Percentiles rank a stretch among this genome's conserved stretches.
phyloP scores from a whole-genome alignment of 1,284 basidiomycete species.

The Sphaerobolus stellatus region DNA sequence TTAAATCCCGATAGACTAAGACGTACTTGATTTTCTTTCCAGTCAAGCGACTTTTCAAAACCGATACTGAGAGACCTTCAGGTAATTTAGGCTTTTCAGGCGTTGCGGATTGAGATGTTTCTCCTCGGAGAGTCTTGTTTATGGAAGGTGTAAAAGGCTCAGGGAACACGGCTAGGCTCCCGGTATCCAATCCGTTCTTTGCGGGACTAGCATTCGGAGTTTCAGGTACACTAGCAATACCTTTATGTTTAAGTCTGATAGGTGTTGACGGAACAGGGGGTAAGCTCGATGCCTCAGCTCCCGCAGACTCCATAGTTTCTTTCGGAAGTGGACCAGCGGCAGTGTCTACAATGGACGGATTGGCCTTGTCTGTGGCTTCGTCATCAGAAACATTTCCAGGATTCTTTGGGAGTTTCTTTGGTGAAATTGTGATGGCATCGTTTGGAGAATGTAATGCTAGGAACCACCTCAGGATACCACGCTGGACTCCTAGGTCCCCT shows the following conservation, averaged over 20 bases:
- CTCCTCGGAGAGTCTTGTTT: conserved; percentile 47
- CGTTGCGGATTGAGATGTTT: conserved; percentile 14
- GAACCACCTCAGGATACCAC: conserved; percentile 75
- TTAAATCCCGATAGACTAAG: conserved; percentile 5
- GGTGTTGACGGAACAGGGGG: conserved; percentile 19
- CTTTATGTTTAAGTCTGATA: background rate
- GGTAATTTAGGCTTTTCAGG: conserved; percentile 51
- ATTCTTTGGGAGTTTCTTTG: conserved; percentile 49
- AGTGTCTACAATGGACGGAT: conserved; percentile 10
- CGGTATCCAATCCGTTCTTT: conserved; percentile 14
- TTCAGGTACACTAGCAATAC: conserved; percentile 8
- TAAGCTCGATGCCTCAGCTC: conserved; percentile 20
- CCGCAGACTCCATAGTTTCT: conserved; percentile 2
- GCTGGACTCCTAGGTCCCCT: conserved; percentile 83
- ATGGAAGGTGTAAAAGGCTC: conserved; percentile 67
- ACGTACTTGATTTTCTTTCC: conserved; percentile 83
- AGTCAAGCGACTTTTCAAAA: conserved; percentile 63
- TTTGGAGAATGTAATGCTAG: conserved; percentile 60
- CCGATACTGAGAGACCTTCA: conserved; percentile 57
- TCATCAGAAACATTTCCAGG: conserved; percentile 28
- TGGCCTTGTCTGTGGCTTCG: conserved; percentile 4
- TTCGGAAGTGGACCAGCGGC: conserved; percentile 15
- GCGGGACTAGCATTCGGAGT: conserved; percentile 15
- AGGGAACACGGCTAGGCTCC: conserved; percentile 42
- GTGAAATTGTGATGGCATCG: conserved; percentile 50